Evolutionary conservation across 352 stramenopile species (phyloP), one percentile per base, ranked within the genome.

Genomic region (Blastocystis sp.): DNA sequence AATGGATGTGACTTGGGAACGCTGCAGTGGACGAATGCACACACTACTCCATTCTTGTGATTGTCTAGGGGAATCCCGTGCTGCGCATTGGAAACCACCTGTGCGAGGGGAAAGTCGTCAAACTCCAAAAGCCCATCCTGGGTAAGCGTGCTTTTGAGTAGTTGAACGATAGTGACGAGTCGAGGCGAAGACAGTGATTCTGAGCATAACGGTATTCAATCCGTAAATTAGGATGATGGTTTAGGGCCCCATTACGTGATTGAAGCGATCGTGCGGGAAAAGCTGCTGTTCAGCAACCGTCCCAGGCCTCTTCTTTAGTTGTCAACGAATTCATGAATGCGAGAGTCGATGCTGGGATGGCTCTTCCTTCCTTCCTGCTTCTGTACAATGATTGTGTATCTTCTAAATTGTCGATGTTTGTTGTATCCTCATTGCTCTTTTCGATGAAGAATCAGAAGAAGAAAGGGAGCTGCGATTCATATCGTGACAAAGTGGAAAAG

Each of bases 61-160:
- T 56, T 41, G 21, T 7, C 9, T 56, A 77, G 67, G 67, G 67
- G 60, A 77, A 77, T 56, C 67, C 67, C 0, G 67, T 60, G 9
- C 41, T 77, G 28, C 14, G 28, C 17, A 77, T 77, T 56, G 67
- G 67, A 77, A 77, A 77, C 28, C 67, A 77, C 28, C 48, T 77
- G 19, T 77, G 67, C 28, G 67, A 77, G 38, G 67, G 67, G 38
- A 77, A 56, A 23, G 38, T 61, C 10, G 48, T 77, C 2, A 77
- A 77, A 34, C 48, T 77, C 34, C 38, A 48, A 34, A 77, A 77
- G 23, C 67, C 67, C 21, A 40, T 77, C 9, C 34, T 43, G n/a
- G 60, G 67, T 77, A 21, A 19, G 23, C 28, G 28, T n/a, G 17
- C 34, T 59, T 4, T 41, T 19, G 40, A 0, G 0, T 77, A 19